phyloP scores from a whole-genome alignment of 768 basidiomycete species.

The Suillus hirtellus region DNA sequence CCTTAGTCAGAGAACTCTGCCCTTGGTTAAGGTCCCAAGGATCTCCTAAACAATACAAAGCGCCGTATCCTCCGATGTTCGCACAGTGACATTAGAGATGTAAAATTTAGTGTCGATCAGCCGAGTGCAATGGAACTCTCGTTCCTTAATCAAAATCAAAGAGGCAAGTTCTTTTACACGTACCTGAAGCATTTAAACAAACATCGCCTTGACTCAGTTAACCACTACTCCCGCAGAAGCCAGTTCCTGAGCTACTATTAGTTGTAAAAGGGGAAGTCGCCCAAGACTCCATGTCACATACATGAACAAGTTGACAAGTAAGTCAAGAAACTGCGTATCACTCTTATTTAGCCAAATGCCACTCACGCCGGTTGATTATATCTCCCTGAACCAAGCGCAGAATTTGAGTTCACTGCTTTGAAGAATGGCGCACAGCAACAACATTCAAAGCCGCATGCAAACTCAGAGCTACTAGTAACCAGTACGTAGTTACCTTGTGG shows the following conservation, averaged over 20 bases:
- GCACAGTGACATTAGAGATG: background rate
- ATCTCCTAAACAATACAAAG: no score
- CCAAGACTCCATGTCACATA: background rate
- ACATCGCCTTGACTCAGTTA: background rate
- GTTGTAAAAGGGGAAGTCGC: background rate
- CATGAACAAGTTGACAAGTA: background rate
- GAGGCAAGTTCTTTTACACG: background rate
- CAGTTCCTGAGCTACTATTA: background rate
- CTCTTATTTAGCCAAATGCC: no score
- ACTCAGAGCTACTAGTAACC: no score
- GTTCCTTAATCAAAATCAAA: background rate
- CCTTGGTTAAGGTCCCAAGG: no score
- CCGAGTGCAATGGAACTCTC: background rate
- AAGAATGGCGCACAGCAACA: no score
- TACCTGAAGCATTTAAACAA: background rate
- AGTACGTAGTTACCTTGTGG: no score
- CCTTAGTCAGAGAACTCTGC: no score
- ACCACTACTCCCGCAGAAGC: no score
- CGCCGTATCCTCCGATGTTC: background rate
- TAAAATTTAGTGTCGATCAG: background rate
- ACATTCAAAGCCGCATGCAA: no score
- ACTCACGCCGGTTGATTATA: background rate
- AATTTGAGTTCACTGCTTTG: no score
- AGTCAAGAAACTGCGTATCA: background rate
- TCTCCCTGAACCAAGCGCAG: background rate